These are phyloP conservation scores for Ulmus americana DNA, from an alignment of 331 rosid species.

Conservation along the genomic window DNA sequence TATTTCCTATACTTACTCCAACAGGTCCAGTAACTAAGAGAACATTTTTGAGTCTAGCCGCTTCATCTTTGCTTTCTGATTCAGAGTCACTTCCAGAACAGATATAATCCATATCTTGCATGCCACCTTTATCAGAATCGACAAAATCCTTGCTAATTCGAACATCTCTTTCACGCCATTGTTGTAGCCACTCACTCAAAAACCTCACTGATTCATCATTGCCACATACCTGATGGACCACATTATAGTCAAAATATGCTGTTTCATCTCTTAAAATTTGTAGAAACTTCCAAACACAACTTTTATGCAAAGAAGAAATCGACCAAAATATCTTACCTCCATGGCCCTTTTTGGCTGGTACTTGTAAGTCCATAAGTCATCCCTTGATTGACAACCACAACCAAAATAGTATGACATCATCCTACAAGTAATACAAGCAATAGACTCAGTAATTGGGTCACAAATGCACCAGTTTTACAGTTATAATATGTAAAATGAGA, in stretches of 20 bases:
- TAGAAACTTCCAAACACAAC: conserved; percentile 18
- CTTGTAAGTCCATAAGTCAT: conserved; percentile 62
- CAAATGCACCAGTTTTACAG: too few species aligned
- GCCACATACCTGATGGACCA: conserved; percentile 66
- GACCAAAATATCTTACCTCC: conserved; percentile 46
- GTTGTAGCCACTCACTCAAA: conserved; percentile 71
- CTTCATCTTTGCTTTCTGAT: conserved; percentile 45
- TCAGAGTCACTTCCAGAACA: conserved; percentile 55
- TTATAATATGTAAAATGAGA: too few species aligned
- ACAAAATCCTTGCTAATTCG: conserved; percentile 35
- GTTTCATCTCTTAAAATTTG: background rate
- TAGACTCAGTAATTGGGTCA: background rate
- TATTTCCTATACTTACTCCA: conserved; percentile 50
- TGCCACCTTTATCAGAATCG: conserved; percentile 30
- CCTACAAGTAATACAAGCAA: conserved; percentile 36
- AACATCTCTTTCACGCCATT: conserved; percentile 55
- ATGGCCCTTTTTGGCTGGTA: conserved; percentile 69
- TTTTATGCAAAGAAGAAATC: conserved; percentile 4
- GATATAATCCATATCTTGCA: conserved; percentile 36
- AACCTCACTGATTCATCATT: conserved; percentile 66
- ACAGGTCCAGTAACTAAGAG: conserved; percentile 78
- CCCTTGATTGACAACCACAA: conserved; percentile 37
- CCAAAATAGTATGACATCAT: conserved; percentile 42
- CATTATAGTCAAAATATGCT: conserved; percentile 10
- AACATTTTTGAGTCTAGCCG: conserved; percentile 58